Conservation (phyloP, 495 filamentous ascomycete genomes). For the Amorphotheca resinae region DNA sequence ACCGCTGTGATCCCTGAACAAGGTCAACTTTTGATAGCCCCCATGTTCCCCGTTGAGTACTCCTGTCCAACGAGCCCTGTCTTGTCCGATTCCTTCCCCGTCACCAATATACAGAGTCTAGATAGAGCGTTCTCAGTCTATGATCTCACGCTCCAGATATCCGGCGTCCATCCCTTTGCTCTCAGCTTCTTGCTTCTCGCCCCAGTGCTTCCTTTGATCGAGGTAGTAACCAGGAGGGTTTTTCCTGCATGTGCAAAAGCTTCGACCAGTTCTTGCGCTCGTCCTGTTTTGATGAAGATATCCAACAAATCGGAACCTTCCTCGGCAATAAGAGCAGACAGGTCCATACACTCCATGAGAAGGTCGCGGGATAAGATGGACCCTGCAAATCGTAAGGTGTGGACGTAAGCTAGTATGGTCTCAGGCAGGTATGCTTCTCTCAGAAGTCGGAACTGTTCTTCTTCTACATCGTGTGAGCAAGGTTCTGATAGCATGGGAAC, state of each 20-base stretch:
- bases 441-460: slow-evolving; percentile 39
- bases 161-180: slow-evolving; percentile 38
- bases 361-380: slow-evolving; percentile 48
- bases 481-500: neutral
- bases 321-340: slow-evolving; percentile 55
- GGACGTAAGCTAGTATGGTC: slow-evolving; percentile 67
- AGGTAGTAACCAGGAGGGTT: slow-evolving; percentile 53
- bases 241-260: slow-evolving; percentile 61
- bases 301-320: slow-evolving; percentile 49
- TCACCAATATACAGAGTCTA: too few species aligned
- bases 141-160: slow-evolving; percentile 36
- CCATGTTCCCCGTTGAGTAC: too few species aligned
- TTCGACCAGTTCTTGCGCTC: slow-evolving; percentile 70
- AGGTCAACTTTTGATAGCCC: too few species aligned
- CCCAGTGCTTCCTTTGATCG: slow-evolving; percentile 29
- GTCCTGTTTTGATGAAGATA: slow-evolving; percentile 48
- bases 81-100: too few species aligned
- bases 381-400: slow-evolving; percentile 56
- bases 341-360: slow-evolving; percentile 65
- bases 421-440: slow-evolving; percentile 70
- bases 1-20: too few species aligned
- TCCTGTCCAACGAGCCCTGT: too few species aligned
- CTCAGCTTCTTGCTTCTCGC: slow-evolving; percentile 39
- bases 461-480: slow-evolving; percentile 17
- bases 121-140: too few species aligned